phyloP scores from a whole-genome alignment of 1,284 basidiomycete species.

The Irpex sp. region DNA sequence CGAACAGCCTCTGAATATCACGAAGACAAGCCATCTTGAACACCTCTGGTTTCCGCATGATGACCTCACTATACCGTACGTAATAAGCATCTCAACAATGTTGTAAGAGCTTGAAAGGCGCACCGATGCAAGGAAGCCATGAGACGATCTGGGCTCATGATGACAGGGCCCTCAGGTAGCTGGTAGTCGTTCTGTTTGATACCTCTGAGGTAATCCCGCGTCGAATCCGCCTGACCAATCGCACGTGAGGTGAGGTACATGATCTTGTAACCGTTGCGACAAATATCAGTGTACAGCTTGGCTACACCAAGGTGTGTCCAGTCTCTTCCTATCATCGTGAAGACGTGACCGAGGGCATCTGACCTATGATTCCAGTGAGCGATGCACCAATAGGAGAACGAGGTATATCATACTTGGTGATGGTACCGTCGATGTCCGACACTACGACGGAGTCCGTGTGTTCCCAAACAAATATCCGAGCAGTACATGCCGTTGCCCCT shows the following conservation, averaged over 20 bases:
- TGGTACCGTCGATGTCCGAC: slow-evolving; percentile 99
- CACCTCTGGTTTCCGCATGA: slow-evolving; percentile 97
- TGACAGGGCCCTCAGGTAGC: slow-evolving; percentile 97
- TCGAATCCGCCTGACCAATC: slow-evolving; percentile 98
- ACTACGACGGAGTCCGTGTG: slow-evolving; percentile 91
- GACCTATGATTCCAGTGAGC: slow-evolving; percentile 62
- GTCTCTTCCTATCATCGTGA: slow-evolving; percentile 99
- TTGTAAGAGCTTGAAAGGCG: slow-evolving; percentile 28
- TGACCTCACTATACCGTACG: slow-evolving; percentile 80
- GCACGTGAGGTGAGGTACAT: slow-evolving; percentile 98
- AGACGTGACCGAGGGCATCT: slow-evolving; percentile 96
- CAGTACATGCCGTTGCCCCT: slow-evolving; percentile 88
- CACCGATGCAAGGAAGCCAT: slow-evolving; percentile 96
- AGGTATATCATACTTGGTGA: slow-evolving; percentile 84
- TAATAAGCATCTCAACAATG: background rate
- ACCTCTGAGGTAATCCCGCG: slow-evolving; percentile 93
- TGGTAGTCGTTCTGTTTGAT: slow-evolving; percentile 97
- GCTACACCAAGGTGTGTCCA: slow-evolving; percentile 99
- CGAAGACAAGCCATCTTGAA: slow-evolving; percentile 99
- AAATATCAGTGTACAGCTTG: slow-evolving; percentile 97
- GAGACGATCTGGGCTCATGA: slow-evolving; percentile 97
- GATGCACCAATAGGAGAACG: slow-evolving; percentile 2
- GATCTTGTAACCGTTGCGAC: slow-evolving; percentile 96
- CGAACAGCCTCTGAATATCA: slow-evolving; percentile 95
- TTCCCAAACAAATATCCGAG: slow-evolving; percentile 97